Conservation (phyloP, 2,329 filamentous ascomycete species). For the Rosellinia necatrix region DNA sequence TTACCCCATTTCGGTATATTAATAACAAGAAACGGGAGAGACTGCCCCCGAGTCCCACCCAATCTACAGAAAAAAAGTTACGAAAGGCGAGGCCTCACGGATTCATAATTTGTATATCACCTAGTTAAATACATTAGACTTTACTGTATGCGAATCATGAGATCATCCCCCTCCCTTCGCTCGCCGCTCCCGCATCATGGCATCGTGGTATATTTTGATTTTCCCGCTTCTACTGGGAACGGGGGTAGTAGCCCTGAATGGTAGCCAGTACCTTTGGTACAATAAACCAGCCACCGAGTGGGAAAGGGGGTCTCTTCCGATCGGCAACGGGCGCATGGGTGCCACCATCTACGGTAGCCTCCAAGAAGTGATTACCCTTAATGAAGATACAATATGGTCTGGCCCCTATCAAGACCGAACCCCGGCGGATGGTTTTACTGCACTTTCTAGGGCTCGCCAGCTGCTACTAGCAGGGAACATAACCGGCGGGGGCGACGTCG, state of each 20-base stretch:
- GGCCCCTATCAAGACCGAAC: conserved; percentile 13
- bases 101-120: not conserved
- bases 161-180: not conserved
- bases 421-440: not conserved
- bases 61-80: not conserved
- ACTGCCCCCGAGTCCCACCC: not conserved
- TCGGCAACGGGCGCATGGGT: conserved; percentile 21
- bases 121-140: not conserved
- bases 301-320: conserved; percentile 15
- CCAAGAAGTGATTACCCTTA: not conserved
- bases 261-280: conserved; percentile 14
- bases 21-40: not conserved
- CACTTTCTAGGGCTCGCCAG: not conserved
- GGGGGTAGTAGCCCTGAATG: not conserved
- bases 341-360: conserved; percentile 12
- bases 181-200: not conserved
- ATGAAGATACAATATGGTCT: conserved; percentile 16
- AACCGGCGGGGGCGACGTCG: not conserved
- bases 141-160: not conserved
- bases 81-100: not conserved
- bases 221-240: conserved; percentile 6
- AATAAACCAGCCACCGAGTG: conserved; percentile 6
- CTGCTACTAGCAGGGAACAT: conserved; percentile 7
- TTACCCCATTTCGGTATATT: not conserved
- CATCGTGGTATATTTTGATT: not conserved